These are phyloP conservation scores for Quercus parvula DNA, from an alignment of 306 rosid genomes.

Conservation along the genomic window DNA sequence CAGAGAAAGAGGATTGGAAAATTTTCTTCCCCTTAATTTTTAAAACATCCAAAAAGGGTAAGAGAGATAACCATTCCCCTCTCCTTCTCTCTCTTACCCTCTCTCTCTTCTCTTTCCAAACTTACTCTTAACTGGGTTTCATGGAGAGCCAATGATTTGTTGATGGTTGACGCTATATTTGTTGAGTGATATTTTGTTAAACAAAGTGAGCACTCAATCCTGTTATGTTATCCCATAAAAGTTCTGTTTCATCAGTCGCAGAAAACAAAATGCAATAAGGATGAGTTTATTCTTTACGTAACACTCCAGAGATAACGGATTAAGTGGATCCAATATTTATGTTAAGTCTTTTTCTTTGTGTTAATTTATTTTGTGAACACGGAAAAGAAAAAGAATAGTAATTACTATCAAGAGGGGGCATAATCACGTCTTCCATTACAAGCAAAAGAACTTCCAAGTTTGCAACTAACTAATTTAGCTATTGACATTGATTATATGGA, in stretches of 20 bases:
- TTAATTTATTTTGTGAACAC: not conserved
- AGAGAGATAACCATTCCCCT: too few relatives aligned
- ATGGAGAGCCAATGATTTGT: not conserved
- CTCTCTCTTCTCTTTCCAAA: too few relatives aligned
- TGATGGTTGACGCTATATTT: not conserved
- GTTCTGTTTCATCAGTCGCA: not conserved
- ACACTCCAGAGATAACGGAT: not conserved
- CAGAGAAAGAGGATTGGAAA: too few relatives aligned
- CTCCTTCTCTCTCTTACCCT: too few relatives aligned
- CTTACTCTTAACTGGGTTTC: too few relatives aligned
- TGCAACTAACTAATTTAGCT: slow-evolving; percentile 10
- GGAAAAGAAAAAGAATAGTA: not conserved
- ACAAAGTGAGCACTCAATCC: not conserved
- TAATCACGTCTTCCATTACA: not conserved
- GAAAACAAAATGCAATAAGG: not conserved
- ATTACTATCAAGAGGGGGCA: not conserved
- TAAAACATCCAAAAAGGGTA: too few relatives aligned
- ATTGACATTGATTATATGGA: slow-evolving; percentile 8
- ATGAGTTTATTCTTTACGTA: not conserved
- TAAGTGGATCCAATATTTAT: not conserved
- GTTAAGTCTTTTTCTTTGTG: not conserved
- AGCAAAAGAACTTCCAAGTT: not conserved
- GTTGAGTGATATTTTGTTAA: not conserved
- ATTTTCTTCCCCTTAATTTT: too few relatives aligned
- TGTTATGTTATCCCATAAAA: not conserved